phyloP scores from a whole-genome alignment of 208 protist genomes.

The Trypanosoma mega region DNA sequence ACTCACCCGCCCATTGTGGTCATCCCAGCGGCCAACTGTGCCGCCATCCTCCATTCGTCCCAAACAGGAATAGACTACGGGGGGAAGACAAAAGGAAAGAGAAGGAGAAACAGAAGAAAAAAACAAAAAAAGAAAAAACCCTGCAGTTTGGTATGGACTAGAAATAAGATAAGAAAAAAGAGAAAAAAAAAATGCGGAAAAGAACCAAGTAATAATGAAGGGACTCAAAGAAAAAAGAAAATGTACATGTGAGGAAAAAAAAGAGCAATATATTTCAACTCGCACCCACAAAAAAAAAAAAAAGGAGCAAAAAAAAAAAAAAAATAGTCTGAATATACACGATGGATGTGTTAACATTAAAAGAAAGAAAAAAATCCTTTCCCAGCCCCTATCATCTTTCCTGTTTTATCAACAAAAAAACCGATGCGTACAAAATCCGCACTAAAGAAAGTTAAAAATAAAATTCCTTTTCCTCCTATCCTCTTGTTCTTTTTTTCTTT shows the following conservation, averaged over 20 bases:
- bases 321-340: neutral
- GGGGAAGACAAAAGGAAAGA: constrained; percentile 3
- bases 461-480: neutral
- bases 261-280: too few species aligned
- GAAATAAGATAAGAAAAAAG: too few species aligned
- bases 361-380: constrained; percentile 27
- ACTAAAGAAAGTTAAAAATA: too few species aligned
- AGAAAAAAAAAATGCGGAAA: too few species aligned
- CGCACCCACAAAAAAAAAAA: too few species aligned
- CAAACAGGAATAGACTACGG: constrained; percentile 9
- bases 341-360: constrained; percentile 1
- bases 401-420: too few species aligned
- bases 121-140: constrained; percentile 1
- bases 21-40: constrained; percentile 18
- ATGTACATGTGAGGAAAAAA: constrained; percentile 2
- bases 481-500: neutral
- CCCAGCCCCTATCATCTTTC: too few species aligned
- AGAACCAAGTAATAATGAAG: neutral
- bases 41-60: constrained; percentile 19
- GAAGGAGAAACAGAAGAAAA: neutral
- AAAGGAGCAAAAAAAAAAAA: constrained; percentile 23
- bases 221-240: neutral
- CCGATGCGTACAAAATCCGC: too few species aligned
- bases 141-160: too few species aligned
- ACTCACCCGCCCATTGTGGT: neutral